Evolutionary conservation across 2,329 filamentous ascomycete genomes (phyloP).

Genomic region (Pseudopyricularia cyperi): DNA sequence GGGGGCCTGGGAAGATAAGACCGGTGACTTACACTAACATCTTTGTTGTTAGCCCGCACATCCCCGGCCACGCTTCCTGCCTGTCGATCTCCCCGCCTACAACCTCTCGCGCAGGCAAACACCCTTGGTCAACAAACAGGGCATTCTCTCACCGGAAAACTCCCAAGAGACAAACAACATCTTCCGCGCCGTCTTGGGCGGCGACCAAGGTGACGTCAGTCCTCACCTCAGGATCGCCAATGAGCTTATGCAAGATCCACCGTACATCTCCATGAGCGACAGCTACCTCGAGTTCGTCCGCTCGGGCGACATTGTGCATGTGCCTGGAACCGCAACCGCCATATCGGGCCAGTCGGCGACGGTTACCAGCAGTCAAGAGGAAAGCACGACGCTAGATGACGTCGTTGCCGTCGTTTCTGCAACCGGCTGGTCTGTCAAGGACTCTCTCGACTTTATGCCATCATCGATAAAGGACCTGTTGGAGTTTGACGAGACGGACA

Average conservation of each 20-base stretch:
- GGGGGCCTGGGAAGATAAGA: too few species aligned
- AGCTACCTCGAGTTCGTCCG: constrained; percentile 64
- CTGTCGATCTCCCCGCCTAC: constrained; percentile 60
- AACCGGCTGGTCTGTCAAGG: constrained; percentile 58
- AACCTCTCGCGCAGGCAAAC: constrained; percentile 50
- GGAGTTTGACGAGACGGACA: constrained; percentile 38
- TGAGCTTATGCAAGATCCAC: constrained; percentile 33
- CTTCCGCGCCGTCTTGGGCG: constrained; percentile 31
- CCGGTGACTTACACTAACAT: too few species aligned
- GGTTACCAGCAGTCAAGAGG: background rate
- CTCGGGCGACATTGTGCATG: constrained; percentile 42
- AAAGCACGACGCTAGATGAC: constrained; percentile 30
- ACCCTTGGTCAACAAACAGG: constrained; percentile 49
- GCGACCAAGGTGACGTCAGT: constrained; percentile 35
- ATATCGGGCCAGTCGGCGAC: constrained; percentile 17
- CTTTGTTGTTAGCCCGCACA: constrained; percentile 21
- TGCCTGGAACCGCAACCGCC: constrained; percentile 30
- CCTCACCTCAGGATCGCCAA: constrained; percentile 18
- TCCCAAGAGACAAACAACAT: constrained; percentile 41
- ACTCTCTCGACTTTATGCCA: constrained; percentile 53
- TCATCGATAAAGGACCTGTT: constrained; percentile 40
- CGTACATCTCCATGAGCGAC: constrained; percentile 58
- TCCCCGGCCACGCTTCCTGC: constrained; percentile 49
- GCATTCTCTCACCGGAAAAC: constrained; percentile 46
- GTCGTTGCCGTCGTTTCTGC: constrained; percentile 59